Base-by-base conservation (phyloP, 2,329 filamentous ascomycete genomes). In the Stachybotrys elegans region DNA sequence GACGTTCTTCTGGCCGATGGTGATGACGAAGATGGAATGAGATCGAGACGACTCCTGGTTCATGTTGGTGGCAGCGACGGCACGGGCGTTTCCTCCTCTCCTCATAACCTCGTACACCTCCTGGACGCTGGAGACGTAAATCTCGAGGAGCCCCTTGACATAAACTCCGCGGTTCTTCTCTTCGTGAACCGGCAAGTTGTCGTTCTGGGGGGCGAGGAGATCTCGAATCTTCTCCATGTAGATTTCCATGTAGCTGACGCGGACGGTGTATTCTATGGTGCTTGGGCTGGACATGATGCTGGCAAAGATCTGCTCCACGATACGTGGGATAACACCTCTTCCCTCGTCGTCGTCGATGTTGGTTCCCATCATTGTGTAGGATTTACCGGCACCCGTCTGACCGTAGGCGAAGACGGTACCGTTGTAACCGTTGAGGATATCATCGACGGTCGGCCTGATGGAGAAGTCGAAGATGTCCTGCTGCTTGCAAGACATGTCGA, bases 211-310 rank as follows among this genome's bases (percentile, higher is more conserved):
- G 20, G 86, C 83, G 51, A 98, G 73, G 59, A 98, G 70, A 81
- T 98, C 93, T 58, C 92, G 83, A 65, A 98, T 97, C 56, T 87
- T 83, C 72, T 98, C 93, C 93, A 97, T 98, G 74, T 98, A 98
- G 52, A 98, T 97, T 69, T 98, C 93, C 91, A 98, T 96, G 69
- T 97, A 97, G 67, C 90, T 95, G 61, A 97, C 92, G 45, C 91
- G 83, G 43, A 98, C 92, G n/a, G 91, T 97, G 68, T 97, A 97
- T 69, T 97, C 93, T 64, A 97, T 96, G 54, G 88, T 95, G 57
- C 84, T 84, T 35, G 92, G 88, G 57, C 90, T 95, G 19, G 87
- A 83, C 69, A 96, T 77, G 65, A 97, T 97, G 69, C 88, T 95
- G 56, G 87, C 84, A 65, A 97, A 97, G 63, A 97, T 96, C 71